Conservation (phyloP, 139 green algal genomes). For the Gonium pectorale region DNA sequence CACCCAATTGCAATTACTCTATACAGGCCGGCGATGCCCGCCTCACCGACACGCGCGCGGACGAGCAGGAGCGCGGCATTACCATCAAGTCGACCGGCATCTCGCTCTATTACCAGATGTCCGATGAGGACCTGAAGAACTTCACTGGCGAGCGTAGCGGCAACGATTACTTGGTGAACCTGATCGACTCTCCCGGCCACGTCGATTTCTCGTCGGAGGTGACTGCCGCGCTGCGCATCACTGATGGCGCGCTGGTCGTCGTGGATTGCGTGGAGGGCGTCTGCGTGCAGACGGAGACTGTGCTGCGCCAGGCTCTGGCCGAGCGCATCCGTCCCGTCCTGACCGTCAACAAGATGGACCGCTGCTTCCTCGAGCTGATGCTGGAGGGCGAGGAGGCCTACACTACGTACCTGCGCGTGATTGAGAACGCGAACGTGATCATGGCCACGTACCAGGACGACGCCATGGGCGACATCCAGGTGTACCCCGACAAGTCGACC, state of each 20-base stretch:
- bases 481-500: slow-evolving; percentile 97
- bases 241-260: slow-evolving; percentile 98
- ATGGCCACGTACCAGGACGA: slow-evolving; percentile 99
- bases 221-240: slow-evolving; percentile 98
- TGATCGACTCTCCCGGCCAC: slow-evolving; percentile 99
- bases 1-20: no score
- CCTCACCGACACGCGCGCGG: slow-evolving; percentile 96
- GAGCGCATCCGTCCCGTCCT: slow-evolving; percentile 98
- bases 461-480: slow-evolving; percentile 94
- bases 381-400: slow-evolving; percentile 96
- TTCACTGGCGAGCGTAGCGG: slow-evolving; percentile 83
- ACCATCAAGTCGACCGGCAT: slow-evolving; percentile 99
- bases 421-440: slow-evolving; percentile 99
- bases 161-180: slow-evolving; percentile 98
- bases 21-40: slow-evolving; percentile 88
- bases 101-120: slow-evolving; percentile 98
- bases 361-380: slow-evolving; percentile 99
- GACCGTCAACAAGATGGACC: slow-evolving; percentile 99
- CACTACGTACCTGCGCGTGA: slow-evolving; percentile 93
- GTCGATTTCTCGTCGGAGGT: slow-evolving; percentile 99
- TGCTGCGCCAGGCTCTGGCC: slow-evolving; percentile 95
- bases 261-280: slow-evolving; percentile 99
- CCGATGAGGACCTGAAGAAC: slow-evolving; percentile 82
- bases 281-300: slow-evolving; percentile 99
- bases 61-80: slow-evolving; percentile 99